Evolutionary conservation across 2,329 filamentous ascomycete genomes (phyloP).

Genomic region (Cladosporium sp.): DNA sequence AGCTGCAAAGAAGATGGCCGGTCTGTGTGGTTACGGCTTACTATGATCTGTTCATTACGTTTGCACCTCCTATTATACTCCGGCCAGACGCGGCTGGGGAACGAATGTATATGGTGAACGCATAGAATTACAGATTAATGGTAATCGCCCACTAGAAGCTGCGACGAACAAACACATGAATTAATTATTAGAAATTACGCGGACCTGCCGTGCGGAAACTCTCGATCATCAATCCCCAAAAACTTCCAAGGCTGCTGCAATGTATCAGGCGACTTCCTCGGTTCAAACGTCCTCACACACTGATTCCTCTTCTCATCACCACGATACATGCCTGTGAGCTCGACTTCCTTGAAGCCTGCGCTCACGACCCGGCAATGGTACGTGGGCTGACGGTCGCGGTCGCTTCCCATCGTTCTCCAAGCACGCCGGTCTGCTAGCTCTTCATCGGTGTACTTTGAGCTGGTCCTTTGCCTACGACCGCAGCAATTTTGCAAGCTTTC

Average conservation of each 20-base stretch:
- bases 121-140: too few species aligned
- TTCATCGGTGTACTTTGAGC: neutral
- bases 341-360: neutral
- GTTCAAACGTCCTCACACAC: neutral
- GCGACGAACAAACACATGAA: too few species aligned
- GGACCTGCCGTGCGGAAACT: too few species aligned
- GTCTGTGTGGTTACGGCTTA: too few species aligned
- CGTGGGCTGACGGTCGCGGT: neutral
- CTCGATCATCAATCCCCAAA: neutral
- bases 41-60: too few species aligned
- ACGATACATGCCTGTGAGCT: neutral
- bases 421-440: neutral
- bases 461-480: neutral
- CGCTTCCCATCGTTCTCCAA: neutral
- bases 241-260: constrained; percentile 6
- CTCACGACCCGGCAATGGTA: neutral
- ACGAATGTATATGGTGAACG: too few species aligned
- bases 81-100: too few species aligned
- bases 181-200: too few species aligned
- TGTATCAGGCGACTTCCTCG: neutral
- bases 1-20: too few species aligned
- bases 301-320: neutral
- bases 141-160: too few species aligned
- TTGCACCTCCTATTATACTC: too few species aligned
- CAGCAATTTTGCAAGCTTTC: neutral